Evolutionary conservation across 768 basidiomycete species (phyloP), one percentile per base, ranked within the genome.

Genomic region (Lactarius akahatsu): DNA sequence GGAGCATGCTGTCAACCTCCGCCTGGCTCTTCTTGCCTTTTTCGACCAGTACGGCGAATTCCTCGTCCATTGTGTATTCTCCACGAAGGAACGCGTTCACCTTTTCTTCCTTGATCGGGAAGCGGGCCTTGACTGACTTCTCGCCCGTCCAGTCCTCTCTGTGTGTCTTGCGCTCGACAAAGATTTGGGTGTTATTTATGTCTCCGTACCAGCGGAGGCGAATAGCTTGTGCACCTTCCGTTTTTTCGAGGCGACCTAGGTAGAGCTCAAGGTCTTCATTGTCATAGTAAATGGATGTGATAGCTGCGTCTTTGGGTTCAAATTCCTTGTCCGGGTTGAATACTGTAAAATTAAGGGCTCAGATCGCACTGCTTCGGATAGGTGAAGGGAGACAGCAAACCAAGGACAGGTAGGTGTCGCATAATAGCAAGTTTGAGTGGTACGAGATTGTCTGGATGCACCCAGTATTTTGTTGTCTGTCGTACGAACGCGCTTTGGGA

Each of bases 81-180:
- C 97, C 97, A 26, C 83, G 81, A 47, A 97, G 77, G 81, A 94
- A 99, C 18, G 90, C 88, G 73, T 98, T 96, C 71, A 98, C 89
- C 56, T 91, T 86, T 68, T 94, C 87, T 74, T 98, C 96, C 74
- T 96, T 95, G 76, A 99, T 88, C 3, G 92, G 87, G 79, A 98
- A 98, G 13, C 96, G 91, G 16, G 95, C 92, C 77, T 98, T 99
- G 74, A 98, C 96, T 11, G 93, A 95, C 77, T 98, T 98, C 77
- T 99, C 96, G 40, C 97, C 97, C 0, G 96, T 98, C 97, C 97
- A 99, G 74, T 99, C 97, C 77, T 99, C 97, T 62, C 95, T 86
- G 75, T 99, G 91, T 0, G 91, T 94, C 77, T 94, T 94, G 50
- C 91, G 89, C 77, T 94, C 91, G 23, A 94, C 88, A 70, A 91